These are phyloP conservation scores for Botrytis sinoallii DNA, from an alignment of 2,329 filamentous ascomycete genomes.

Conservation along the genomic window DNA sequence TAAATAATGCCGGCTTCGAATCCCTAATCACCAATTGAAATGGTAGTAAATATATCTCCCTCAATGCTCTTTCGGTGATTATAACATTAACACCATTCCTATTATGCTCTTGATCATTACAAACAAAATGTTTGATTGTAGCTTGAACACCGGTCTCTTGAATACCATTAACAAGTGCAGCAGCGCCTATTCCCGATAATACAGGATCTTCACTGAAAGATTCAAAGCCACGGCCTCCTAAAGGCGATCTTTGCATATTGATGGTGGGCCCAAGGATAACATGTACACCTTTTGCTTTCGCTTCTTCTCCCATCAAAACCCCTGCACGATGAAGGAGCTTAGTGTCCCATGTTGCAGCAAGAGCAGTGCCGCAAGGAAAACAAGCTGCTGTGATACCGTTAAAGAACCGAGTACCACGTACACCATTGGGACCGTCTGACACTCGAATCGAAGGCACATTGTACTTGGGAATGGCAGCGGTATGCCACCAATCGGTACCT, in stretches of 20 bases:
- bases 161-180: constrained; percentile 53
- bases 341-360: constrained; percentile 65
- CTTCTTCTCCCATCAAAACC: constrained; percentile 63
- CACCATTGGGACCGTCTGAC: constrained; percentile 39
- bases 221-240: constrained; percentile 59
- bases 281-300: constrained; percentile 62
- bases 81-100: constrained; percentile 54
- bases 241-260: constrained; percentile 59
- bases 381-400: constrained; percentile 45
- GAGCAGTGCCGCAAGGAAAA: constrained; percentile 44
- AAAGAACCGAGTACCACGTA: constrained; percentile 37
- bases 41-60: constrained; percentile 57
- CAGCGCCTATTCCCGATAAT: constrained; percentile 53
- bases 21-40: constrained; percentile 56
- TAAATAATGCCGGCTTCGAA: constrained; percentile 51
- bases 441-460: constrained; percentile 38
- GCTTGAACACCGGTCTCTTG: constrained; percentile 55
- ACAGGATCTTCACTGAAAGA: constrained; percentile 58
- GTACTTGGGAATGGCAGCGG: constrained; percentile 33
- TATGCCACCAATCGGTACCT: constrained; percentile 40
- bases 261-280: constrained; percentile 60
- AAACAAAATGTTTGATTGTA: constrained; percentile 59
- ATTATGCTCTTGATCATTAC: constrained; percentile 59
- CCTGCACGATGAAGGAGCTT: constrained; percentile 61
- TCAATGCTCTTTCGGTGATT: constrained; percentile 53